Evolutionary conservation across 352 stramenopile species (phyloP).

Genomic region (Phytophthora boehmeriae): DNA sequence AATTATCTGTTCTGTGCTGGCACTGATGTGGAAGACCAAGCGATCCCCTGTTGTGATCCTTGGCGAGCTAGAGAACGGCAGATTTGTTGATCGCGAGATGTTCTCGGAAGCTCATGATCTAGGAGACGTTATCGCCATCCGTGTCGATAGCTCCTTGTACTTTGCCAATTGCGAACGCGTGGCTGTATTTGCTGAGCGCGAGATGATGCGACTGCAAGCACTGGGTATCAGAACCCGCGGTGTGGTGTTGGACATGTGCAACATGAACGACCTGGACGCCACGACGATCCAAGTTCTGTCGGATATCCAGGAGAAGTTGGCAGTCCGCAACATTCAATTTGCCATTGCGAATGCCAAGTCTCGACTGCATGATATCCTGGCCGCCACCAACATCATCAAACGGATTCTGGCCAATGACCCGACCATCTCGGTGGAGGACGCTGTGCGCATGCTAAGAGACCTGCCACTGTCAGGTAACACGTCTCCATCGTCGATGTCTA

Average conservation of each 20-base stretch:
- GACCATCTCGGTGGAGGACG: conserved; percentile 37
- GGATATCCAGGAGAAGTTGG: conserved; percentile 64
- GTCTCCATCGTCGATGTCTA: conserved; percentile 29
- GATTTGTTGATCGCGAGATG: conserved; percentile 42
- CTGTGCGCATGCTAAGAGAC: conserved; percentile 33
- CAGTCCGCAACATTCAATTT: conserved; percentile 45
- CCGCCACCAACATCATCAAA: conserved; percentile 56
- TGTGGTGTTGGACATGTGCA: conserved; percentile 55
- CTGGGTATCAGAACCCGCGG: conserved; percentile 37
- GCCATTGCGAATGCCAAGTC: conserved; percentile 55
- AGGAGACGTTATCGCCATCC: conserved; percentile 45
- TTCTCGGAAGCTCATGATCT: conserved; percentile 39
- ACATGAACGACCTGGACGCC: conserved; percentile 71
- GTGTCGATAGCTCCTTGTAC: conserved; percentile 62
- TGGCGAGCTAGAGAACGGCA: conserved; percentile 43
- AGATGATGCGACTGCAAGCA: conserved; percentile 35
- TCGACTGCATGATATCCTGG: conserved; percentile 46
- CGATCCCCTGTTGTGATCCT: conserved; percentile 44
- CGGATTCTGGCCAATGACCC: conserved; percentile 39
- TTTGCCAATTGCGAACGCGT: conserved; percentile 67
- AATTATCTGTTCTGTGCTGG: conserved; percentile 59
- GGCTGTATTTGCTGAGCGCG: conserved; percentile 42
- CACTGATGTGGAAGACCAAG: conserved; percentile 65
- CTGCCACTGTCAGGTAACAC: conserved; percentile 18
- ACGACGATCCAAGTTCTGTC: conserved; percentile 69